Base-by-base conservation (phyloP, 2,329 filamentous ascomycete species). In the Cercospora brassicicola region DNA sequence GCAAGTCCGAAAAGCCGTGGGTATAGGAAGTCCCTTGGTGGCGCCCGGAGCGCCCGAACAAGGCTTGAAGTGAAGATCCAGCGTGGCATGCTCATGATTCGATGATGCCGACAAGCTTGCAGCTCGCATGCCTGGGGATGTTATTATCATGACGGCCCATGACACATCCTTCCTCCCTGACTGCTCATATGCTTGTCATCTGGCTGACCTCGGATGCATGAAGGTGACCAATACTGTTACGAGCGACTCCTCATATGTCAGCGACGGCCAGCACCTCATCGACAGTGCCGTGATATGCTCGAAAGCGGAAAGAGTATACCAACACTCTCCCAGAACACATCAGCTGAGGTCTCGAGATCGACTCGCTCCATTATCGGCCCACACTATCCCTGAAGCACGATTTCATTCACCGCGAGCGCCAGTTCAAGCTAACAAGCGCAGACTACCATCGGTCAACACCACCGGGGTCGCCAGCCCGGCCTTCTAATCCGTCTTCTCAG, bases 1-100 rank as follows among this genome's bases (percentile, higher is more conserved):
- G 56, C 56, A 59, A 59, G 33, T 33, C 28, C 28, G 56, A 30
- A 28, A 13, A 33, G 33, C n/a, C 56, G 28, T 59, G 28, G 28
- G 28, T 39, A 11, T 31, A 33, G 28, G 56, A 55, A 55, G 48
- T 55, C 48, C 48, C 28, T 9, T 60, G 8, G 57, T 60, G 57
- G 57, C 57, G 57, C 45, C 31, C 33, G 57, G 57, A 60, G 57
- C 31, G 57, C 33, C 57, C 57, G 57, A 60, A 42, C 23, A 28
- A 28, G 23, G 48, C 48, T 48, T 55, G 48, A 55, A 28, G 23
- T 30, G 48, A 55, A 55, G 23, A 55, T 26, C 26, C 23, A 28
- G 23, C 48, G 48, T 55, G 48, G 48, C 48, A 55, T 55, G 23
- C 23, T 28, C 23, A 55, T 15, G 13, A 23, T 8, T 28, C 23